Percentiles rank a stretch among this genome's conserved stretches.
phyloP scores from a whole-genome alignment of 129 eudicot species.

The Artemisia argyi region DNA sequence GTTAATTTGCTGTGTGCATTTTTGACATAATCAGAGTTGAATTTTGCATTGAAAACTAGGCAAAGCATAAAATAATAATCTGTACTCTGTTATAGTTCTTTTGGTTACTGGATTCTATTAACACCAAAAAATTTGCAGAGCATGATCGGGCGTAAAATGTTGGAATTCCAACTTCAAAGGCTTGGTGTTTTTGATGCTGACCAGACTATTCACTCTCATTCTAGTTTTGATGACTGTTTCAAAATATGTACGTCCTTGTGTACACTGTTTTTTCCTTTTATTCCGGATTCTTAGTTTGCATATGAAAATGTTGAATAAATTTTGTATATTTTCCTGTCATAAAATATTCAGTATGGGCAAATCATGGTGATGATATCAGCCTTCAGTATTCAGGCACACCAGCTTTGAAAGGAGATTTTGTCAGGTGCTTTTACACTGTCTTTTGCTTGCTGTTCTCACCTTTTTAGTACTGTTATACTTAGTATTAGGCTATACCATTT shows the following conservation, averaged over 20 bases:
- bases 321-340: neutral
- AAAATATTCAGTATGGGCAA: constrained; percentile 79
- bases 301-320: constrained; percentile 3
- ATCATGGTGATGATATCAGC: constrained; percentile 97
- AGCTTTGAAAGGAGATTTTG: constrained; percentile 96
- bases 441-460: neutral
- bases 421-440: constrained; percentile 57
- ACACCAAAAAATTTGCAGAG: constrained; percentile 48
- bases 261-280: neutral
- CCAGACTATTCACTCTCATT: constrained; percentile 67
- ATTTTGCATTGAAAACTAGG: neutral
- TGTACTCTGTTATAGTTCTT: neutral
- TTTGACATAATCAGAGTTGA: neutral
- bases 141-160: constrained; percentile 90
- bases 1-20: neutral
- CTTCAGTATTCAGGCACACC: constrained; percentile 98
- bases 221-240: constrained; percentile 67
- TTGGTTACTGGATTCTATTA: constrained; percentile 15
- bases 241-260: constrained; percentile 46
- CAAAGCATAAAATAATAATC: neutral
- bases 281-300: constrained; percentile 9
- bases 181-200: constrained; percentile 86
- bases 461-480: neutral
- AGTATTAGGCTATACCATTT: neutral
- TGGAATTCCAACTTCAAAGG: constrained; percentile 89